Evolutionary conservation across 129 eudicot species (phyloP), one percentile per base, ranked within the genome.

Genomic region (Sambucus nigra): DNA sequence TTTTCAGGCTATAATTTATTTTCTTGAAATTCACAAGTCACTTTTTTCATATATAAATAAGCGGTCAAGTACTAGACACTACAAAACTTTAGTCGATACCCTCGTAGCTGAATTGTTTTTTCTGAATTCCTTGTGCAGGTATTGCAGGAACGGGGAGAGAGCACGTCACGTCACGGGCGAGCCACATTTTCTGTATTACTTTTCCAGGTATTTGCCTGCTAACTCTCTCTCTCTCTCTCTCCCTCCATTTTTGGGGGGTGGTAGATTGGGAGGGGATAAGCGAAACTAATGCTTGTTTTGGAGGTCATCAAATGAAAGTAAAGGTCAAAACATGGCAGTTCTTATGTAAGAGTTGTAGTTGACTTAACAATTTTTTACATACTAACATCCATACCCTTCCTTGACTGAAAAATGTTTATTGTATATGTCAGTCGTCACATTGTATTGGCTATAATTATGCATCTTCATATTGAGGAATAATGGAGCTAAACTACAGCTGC

Each of bases 81-180:
- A 29, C 5, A 29, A 29, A 29, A 29, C 35, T 29, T 29, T 35
- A 35, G 42, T 35, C 12, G 42, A 35, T 2, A 35, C 42, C 42
- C 42, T 35, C 4, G 18, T 55, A 28, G 47, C 55, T 52, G 55
- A 57, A 17, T 41, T 65, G 26, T 49, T 45, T 11, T 11, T 29
- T 42, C 42, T 15, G 13, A 19, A 54, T 68, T 54, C 48, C 70
- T 64, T 40, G 26, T 79, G 63, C 78, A 92, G 96, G 99, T 92
- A 51, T 66, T 92, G 76, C 99, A 92, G 74, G 99, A 92, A 70
- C 75, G 99, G 40, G 96, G 99, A 59, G 99, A 92, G 74, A 92
- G 94, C 79, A 92, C 99, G 44, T 92, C 99, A 51, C 94, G 99
- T 24, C 99, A 92, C 75, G 99, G 99, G 67, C 96, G 99, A 35